These are phyloP conservation scores for Hydnomerulius pinastri DNA, from an alignment of 768 basidiomycete genomes.

Conservation along the genomic window DNA sequence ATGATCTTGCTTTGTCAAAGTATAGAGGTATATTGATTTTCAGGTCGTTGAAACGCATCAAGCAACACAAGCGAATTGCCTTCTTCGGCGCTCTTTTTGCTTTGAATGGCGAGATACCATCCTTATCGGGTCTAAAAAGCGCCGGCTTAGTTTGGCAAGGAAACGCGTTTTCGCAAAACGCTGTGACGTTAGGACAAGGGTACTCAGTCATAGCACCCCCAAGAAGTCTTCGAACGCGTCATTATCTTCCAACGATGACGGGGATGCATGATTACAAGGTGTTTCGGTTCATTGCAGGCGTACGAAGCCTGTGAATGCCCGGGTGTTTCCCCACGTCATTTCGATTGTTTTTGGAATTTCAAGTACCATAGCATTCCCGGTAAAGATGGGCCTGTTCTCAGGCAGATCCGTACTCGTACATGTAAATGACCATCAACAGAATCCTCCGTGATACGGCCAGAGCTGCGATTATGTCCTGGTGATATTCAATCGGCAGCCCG, in stretches of 20 bases:
- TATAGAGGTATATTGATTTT: not conserved
- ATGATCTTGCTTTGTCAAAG: not conserved
- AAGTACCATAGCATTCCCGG: slow-evolving; percentile 8
- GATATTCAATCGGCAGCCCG: slow-evolving; percentile 18
- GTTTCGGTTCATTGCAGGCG: slow-evolving; percentile 5
- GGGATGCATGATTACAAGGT: no score
- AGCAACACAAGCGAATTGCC: not conserved
- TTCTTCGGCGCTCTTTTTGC: slow-evolving; percentile 2
- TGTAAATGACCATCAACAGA: slow-evolving; percentile 11
- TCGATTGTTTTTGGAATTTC: slow-evolving; percentile 13
- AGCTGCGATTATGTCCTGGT: slow-evolving; percentile 12
- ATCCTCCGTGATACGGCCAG: slow-evolving; percentile 4
- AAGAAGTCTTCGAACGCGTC: not conserved
- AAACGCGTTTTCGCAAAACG: slow-evolving; percentile 3
- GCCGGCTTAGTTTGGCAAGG: slow-evolving; percentile 8
- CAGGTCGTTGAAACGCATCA: not conserved
- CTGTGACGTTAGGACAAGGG: slow-evolving; percentile 1
- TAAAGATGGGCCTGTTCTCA: slow-evolving; percentile 24
- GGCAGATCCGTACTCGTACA: slow-evolving; percentile 28
- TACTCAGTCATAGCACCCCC: not conserved
- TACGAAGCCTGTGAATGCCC: slow-evolving; percentile 20
- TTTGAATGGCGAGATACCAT: not conserved
- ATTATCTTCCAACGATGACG: not conserved
- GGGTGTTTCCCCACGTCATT: slow-evolving; percentile 17
- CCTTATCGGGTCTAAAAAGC: slow-evolving; percentile 18